phyloP scores from a whole-genome alignment of 768 basidiomycete genomes.

The Strobilomyces dryophilus region DNA sequence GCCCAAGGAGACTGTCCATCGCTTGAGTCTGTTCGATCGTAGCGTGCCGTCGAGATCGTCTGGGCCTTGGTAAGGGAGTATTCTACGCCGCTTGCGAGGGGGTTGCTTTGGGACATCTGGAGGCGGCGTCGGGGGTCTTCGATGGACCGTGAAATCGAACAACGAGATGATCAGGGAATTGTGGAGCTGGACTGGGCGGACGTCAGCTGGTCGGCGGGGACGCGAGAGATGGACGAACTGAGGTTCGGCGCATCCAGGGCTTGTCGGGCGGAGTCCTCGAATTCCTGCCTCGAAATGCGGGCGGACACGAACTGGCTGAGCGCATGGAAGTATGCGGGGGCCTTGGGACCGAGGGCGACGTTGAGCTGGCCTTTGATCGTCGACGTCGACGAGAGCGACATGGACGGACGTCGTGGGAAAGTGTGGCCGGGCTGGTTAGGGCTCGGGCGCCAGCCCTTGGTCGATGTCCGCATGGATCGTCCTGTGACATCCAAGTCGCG shows the following conservation, averaged over 20 bases:
- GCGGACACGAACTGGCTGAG: conserved; percentile 68
- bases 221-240: conserved; percentile 25
- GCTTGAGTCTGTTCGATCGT: conserved; percentile 62
- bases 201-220: conserved; percentile 5
- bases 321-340: conserved; percentile 55
- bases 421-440: background rate
- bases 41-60: conserved; percentile 53
- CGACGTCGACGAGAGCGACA: conserved; percentile 75
- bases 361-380: conserved; percentile 68
- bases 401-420: conserved; percentile 16
- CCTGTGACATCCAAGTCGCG: conserved; percentile 68
- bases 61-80: conserved; percentile 68
- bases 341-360: conserved; percentile 56
- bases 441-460: background rate
- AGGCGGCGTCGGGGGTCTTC: conserved; percentile 63
- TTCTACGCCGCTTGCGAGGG: conserved; percentile 64
- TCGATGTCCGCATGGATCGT: conserved; percentile 39
- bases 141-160: conserved; percentile 73
- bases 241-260: conserved; percentile 58
- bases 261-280: conserved; percentile 65
- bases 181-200: conserved; percentile 62
- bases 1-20: conserved; percentile 70
- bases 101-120: conserved; percentile 58
- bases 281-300: conserved; percentile 66
- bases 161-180: conserved; percentile 82